Percentiles rank a stretch among this genome's conserved stretches.
Evolutionary conservation across 176 grass and related monocot species (phyloP).

Genomic region (Aegilops longissima): DNA sequence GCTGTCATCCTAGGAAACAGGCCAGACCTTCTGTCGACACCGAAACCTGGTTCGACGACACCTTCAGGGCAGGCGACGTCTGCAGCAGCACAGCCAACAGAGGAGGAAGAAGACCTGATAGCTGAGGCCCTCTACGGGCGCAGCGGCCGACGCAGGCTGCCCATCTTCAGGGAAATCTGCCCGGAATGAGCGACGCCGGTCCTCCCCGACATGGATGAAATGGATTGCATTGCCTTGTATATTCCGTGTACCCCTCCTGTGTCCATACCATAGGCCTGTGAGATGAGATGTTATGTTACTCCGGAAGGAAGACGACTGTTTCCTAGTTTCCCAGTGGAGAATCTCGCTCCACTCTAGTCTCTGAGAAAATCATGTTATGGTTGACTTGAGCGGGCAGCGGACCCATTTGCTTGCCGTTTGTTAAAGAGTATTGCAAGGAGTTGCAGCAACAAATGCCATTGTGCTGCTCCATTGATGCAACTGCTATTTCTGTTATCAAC

Average conservation of each 20-base stretch:
- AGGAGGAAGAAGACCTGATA: slow-evolving; percentile 17
- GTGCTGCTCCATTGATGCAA: neutral
- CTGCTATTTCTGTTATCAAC: neutral
- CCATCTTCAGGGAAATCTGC: slow-evolving; percentile 49
- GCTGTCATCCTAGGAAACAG: neutral
- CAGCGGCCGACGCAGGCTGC: slow-evolving; percentile 25
- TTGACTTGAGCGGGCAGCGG: neutral
- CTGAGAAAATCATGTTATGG: slow-evolving; percentile 15
- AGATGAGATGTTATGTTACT: neutral
- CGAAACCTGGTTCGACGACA: neutral
- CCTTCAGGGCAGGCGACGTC: neutral
- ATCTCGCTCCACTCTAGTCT: slow-evolving; percentile 7
- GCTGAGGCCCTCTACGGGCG: slow-evolving; percentile 30
- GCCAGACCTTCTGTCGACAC: slow-evolving; percentile 5
- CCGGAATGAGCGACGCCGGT: slow-evolving; percentile 18
- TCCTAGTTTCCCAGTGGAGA: slow-evolving; percentile 10
- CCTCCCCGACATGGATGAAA: neutral
- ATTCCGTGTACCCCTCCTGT: slow-evolving; percentile 18
- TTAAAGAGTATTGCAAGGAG: neutral
- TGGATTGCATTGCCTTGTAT: slow-evolving; percentile 7
- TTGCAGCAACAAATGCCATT: too few species aligned
- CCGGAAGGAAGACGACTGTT: neutral
- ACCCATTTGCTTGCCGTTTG: slow-evolving; percentile 1
- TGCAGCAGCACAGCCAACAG: neutral
- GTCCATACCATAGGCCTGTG: slow-evolving; percentile 26